Evolutionary conservation across 2,329 filamentous ascomycete genomes (phyloP), one percentile per base, ranked within the genome.

Genomic region (Verruconis gallopava): DNA sequence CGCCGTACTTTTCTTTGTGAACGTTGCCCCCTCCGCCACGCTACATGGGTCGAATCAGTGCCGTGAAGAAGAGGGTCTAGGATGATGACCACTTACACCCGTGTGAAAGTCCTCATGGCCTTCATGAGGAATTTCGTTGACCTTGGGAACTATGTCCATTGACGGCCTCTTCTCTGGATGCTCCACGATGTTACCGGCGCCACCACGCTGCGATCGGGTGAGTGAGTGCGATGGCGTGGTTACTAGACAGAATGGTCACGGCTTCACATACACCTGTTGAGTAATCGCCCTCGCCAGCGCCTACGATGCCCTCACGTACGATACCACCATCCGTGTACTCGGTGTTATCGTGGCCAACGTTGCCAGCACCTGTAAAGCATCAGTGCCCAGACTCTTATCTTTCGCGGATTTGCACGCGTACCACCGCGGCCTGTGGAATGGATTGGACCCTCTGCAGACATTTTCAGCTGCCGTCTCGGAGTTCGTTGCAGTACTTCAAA

Each of bases 271-370:
- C 15, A 19, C 58, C 60, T 30, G 55, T 59, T 33, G 60, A 64
- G 56, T 61, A 67, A 14, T 64, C 60, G 17, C 55, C 55, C 35
- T 57, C 51, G 12, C 38, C 44, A 30, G 58, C 55, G 49, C 62
- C 63, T 44, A 56, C 51, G 21, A 56, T 38, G 46, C 64, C 65
- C 54, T 68, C 65, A 51, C 65, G 65, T 32, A 65, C 54, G 45
- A 69, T 66, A 48, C 55, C 58, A 46, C 58, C 65, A 47, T 67
- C 65, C 36, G 58, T 57, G 53, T 68, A 68, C 59, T 63, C 52
- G 20, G 60, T 65, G 21, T 53, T 39, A 51, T 75, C 72, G 22
- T 59, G 61, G 44, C 69, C 66, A 47, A 76, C 75, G 55, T 77
- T 77, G 47, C 72, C 73, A 47, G 71, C 67, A 48, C 72, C 72